Conservation (phyloP, 2,329 filamentous ascomycete species). For the Cladosporium cucumerinum region DNA sequence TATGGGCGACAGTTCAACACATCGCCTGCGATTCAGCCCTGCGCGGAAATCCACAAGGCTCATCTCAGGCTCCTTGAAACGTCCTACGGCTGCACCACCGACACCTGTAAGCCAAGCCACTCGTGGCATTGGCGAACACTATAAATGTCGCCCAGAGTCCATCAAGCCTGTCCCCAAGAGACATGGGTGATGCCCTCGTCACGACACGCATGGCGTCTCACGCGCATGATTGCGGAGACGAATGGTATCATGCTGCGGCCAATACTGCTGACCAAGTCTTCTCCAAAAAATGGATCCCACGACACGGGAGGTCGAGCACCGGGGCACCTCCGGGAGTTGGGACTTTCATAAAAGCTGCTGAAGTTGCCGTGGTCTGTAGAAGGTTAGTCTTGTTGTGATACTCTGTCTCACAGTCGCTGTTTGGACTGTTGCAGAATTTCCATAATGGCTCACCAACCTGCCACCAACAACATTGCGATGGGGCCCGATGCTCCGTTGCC, state of each 20-base stretch:
- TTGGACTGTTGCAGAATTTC: not conserved
- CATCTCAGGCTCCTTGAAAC: not conserved
- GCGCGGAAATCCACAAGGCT: not conserved
- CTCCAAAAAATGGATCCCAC: not conserved
- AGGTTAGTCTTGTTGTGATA: not conserved
- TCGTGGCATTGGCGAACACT: not conserved
- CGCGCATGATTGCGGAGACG: not conserved
- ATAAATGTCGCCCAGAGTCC: slow-evolving; percentile 6
- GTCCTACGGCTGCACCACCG: not conserved
- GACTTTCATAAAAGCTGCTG: not conserved
- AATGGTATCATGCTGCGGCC: not conserved
- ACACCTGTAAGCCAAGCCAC: not conserved
- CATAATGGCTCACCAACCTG: not conserved
- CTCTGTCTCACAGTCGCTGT: not conserved
- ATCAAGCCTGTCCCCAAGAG: not conserved
- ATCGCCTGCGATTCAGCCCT: not conserved
- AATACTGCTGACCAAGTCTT: slow-evolving; percentile 7
- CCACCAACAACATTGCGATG: slow-evolving; percentile 1
- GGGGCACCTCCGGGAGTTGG: slow-evolving; percentile 1
- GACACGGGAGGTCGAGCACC: not conserved
- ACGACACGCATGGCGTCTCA: not conserved
- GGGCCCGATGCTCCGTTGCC: not conserved
- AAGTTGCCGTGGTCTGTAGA: not conserved
- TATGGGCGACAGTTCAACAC: not conserved
- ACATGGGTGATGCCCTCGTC: not conserved